Evolutionary conservation across 2,329 filamentous ascomycete genomes (phyloP).

Genomic region (Emmonsia crescens): DNA sequence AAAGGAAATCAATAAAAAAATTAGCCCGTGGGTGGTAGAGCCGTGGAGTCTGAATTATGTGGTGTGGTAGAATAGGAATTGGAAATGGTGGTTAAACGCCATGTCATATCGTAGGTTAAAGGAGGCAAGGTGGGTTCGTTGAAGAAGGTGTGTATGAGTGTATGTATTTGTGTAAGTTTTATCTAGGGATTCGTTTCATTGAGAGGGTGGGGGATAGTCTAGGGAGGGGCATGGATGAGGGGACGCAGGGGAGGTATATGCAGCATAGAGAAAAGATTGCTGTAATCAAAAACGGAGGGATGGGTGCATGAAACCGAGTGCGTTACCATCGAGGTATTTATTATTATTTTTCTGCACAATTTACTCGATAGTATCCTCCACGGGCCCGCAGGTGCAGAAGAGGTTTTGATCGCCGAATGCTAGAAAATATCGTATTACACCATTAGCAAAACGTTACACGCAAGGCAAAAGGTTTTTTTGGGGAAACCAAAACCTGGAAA

Average conservation of each 20-base stretch:
- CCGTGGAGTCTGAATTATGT: not conserved
- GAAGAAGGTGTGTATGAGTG: not conserved
- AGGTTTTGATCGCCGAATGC: conserved; percentile 85
- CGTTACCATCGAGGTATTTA: not conserved
- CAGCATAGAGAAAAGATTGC: not conserved
- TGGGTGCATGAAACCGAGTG: not conserved
- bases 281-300: not conserved
- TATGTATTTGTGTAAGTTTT: no score
- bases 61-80: not conserved
- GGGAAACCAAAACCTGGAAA: conserved; percentile 10
- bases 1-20: not conserved
- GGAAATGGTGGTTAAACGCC: conserved; percentile 1
- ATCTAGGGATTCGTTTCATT: not conserved
- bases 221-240: not conserved
- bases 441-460: conserved; percentile 17
- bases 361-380: conserved; percentile 46
- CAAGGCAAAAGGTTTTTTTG: not conserved
- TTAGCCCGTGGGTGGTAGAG: not conserved
- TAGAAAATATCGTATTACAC: conserved; percentile 32
- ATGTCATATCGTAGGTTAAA: not conserved
- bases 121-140: not conserved
- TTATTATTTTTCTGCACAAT: not conserved
- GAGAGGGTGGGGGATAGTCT: not conserved
- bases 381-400: conserved; percentile 87
- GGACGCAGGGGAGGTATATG: not conserved